Percentiles rank a stretch among this genome's conserved stretches.
phyloP scores from a whole-genome alignment of 257 asterid genomes.

The Nicotiana sylvestris region DNA sequence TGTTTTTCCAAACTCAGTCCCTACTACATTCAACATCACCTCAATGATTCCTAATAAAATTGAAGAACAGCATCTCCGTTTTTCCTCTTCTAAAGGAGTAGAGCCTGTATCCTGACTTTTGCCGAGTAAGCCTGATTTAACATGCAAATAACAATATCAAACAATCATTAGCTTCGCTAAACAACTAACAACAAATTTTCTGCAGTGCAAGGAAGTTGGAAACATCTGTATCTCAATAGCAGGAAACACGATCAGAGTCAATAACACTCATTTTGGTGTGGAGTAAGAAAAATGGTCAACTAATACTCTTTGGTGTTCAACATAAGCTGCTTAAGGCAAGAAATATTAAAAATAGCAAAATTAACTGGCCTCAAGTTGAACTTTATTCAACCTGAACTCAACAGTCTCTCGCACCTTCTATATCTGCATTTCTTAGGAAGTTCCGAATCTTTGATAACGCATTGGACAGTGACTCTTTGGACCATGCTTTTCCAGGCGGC shows the following conservation, averaged over 20 bases:
- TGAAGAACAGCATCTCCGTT: conserved; percentile 41
- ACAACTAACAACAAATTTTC: background rate
- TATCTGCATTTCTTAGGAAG: conserved; percentile 50
- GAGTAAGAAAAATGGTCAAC: background rate
- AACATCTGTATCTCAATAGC: background rate
- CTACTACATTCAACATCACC: conserved; percentile 60
- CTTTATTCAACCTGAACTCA: background rate
- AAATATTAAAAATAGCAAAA: background rate
- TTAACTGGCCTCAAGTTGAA: background rate
- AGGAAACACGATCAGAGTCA: background rate
- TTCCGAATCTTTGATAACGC: conserved; percentile 57
- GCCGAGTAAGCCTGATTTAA: conserved; percentile 55
- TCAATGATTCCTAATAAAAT: conserved; percentile 59
- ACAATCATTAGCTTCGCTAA: background rate
- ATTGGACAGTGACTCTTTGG: conserved; percentile 55
- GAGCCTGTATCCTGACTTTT: conserved; percentile 41
- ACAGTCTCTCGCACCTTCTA: conserved; percentile 50
- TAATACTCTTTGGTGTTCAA: background rate
- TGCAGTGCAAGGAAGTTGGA: background rate
- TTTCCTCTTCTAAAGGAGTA: conserved; percentile 49
- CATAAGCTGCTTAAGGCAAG: background rate
- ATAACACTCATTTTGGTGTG: background rate
- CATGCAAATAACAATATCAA: conserved; percentile 28
- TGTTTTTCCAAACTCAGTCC: conserved; percentile 56
- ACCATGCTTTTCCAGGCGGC: conserved; percentile 55